Conservation (phyloP, 192 early-diverging fungal genomes). For the Gaertneriomyces sp. region DNA sequence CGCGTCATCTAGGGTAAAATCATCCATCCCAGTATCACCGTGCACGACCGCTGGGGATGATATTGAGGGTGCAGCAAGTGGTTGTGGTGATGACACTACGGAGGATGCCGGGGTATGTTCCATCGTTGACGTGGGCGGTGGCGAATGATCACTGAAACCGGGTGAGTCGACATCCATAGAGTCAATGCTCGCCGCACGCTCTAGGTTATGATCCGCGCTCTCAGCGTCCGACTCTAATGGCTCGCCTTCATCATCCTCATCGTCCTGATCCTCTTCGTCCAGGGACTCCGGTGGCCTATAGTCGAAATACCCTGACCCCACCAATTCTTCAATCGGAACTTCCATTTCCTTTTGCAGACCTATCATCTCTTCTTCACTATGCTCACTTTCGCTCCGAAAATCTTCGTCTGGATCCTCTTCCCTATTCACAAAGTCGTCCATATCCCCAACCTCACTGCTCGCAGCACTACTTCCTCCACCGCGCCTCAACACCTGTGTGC, state of each 20-base stretch:
- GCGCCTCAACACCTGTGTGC: constrained; percentile 55
- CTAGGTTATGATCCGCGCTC: not conserved
- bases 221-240: not conserved
- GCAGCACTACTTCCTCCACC: not conserved
- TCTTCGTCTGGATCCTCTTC: constrained; percentile 3
- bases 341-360: constrained; percentile 61
- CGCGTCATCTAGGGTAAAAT: too few relatives aligned
- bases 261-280: not conserved
- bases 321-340: constrained; percentile 27
- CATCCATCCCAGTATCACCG: too few relatives aligned
- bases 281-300: not conserved
- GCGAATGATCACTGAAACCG: too few relatives aligned
- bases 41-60: too few relatives aligned
- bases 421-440: not conserved
- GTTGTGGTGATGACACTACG: too few relatives aligned
- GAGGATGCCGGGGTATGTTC: too few relatives aligned
- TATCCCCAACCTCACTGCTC: not conserved
- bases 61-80: too few relatives aligned
- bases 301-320: constrained; percentile 22
- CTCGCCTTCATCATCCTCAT: not conserved
- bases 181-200: not conserved
- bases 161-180: too few relatives aligned
- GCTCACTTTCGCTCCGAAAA: constrained; percentile 16
- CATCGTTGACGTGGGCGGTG: too few relatives aligned
- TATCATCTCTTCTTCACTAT: constrained; percentile 36